A percentile compares a stretch with the other conserved stretches of the same genome.
These are phyloP conservation scores for Ophiognomonia clavigignenti-juglandacearum DNA, from an alignment of 2,329 filamentous ascomycete species.

Conservation along the genomic window DNA sequence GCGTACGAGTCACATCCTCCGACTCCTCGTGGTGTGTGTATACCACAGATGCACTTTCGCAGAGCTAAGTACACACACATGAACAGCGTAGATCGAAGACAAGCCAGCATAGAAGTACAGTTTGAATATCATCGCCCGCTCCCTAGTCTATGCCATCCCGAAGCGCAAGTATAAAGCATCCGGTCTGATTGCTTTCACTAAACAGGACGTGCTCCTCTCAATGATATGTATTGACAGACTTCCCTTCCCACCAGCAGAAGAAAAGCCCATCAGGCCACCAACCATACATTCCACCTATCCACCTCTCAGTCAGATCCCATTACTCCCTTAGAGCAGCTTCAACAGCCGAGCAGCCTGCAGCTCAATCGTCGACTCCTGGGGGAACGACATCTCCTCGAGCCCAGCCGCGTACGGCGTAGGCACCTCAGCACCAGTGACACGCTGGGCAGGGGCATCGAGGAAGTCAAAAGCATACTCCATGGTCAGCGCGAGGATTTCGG, in stretches of 20 bases:
- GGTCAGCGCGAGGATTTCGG: conserved; percentile 88
- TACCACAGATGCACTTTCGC: too few species aligned
- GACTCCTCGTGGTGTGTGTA: too few species aligned
- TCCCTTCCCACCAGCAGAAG: neutral
- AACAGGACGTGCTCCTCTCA: neutral
- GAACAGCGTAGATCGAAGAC: neutral
- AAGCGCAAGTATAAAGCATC: neutral
- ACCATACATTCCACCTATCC: neutral
- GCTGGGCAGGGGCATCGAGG: conserved; percentile 86
- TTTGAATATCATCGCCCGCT: neutral
- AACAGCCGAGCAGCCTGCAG: conserved; percentile 86
- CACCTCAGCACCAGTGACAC: conserved; percentile 94
- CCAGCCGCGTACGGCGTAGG: conserved; percentile 92
- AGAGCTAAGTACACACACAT: neutral
- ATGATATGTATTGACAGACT: neutral
- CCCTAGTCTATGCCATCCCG: conserved; percentile 7
- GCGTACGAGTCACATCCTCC: too few species aligned
- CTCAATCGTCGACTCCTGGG: conserved; percentile 81
- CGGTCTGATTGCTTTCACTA: neutral
- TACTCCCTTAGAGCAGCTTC: conserved; percentile 43
- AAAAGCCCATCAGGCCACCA: too few species aligned
- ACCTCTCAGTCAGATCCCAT: neutral
- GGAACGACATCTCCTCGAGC: conserved; percentile 94
- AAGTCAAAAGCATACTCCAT: conserved; percentile 99
- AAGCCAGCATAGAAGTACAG: conserved; percentile 3